Conservation (phyloP, 2,329 filamentous ascomycete species). For the Endoconidiophora laricicola region DNA sequence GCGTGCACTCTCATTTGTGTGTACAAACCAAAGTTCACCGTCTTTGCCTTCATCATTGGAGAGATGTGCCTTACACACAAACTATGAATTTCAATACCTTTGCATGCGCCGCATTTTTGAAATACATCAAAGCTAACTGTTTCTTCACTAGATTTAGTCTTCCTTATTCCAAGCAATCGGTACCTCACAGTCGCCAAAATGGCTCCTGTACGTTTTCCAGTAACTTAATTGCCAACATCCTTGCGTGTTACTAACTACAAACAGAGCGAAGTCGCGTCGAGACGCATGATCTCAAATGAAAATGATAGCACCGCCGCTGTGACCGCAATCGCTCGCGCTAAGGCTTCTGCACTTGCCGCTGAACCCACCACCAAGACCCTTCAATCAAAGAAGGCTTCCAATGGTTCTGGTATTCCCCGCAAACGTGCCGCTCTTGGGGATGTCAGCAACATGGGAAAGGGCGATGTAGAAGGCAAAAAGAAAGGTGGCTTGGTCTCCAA, state of each 20-base stretch:
- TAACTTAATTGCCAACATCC: not conserved
- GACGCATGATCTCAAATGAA: constrained; percentile 66
- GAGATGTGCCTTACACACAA: too few relatives aligned
- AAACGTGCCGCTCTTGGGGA: constrained; percentile 81
- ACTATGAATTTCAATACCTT: too few relatives aligned
- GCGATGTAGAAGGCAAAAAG: constrained; percentile 65
- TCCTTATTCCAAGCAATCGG: not conserved
- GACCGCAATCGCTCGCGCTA: constrained; percentile 82
- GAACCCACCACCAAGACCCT: constrained; percentile 41
- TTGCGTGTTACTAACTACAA: not conserved
- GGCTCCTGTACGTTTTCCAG: constrained; percentile 23
- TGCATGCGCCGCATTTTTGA: too few relatives aligned
- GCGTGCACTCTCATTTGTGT: too few relatives aligned
- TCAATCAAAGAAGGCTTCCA: constrained; percentile 51
- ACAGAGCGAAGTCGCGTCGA: constrained; percentile 13
- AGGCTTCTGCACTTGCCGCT: constrained; percentile 55
- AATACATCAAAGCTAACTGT: too few relatives aligned
- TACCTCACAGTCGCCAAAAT: constrained; percentile 17
- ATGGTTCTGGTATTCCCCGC: constrained; percentile 34
- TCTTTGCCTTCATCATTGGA: too few relatives aligned
- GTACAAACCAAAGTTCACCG: too few relatives aligned
- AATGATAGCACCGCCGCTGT: constrained; percentile 79
- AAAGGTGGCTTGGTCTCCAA: constrained; percentile 64
- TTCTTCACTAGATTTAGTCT: too few relatives aligned
- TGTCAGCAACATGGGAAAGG: constrained; percentile 87